Conservation (phyloP, 768 basidiomycete genomes). For the Coprinellus aureogranulatus region DNA sequence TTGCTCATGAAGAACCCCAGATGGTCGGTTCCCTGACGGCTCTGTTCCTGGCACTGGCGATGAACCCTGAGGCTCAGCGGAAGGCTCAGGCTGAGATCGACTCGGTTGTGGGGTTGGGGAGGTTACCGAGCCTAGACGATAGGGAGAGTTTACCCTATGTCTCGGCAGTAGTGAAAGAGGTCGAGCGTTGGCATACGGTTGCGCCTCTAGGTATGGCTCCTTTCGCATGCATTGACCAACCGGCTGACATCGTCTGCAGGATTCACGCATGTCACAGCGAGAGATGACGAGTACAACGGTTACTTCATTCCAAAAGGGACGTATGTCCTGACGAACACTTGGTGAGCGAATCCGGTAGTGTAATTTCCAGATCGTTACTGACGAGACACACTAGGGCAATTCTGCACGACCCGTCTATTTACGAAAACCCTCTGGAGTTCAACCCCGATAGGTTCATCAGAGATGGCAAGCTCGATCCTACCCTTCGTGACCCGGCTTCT, state of each 20-base stretch:
- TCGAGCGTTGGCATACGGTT: conserved; percentile 32
- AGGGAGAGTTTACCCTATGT: conserved; percentile 30
- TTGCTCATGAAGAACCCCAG: conserved; percentile 3
- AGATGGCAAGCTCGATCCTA: conserved; percentile 15
- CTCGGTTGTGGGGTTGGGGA: conserved; percentile 24
- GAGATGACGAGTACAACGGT: conserved; percentile 2
- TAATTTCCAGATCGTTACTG: neutral
- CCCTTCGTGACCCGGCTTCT: conserved; percentile 22
- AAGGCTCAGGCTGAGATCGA: conserved; percentile 39
- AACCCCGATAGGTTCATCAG: conserved; percentile 8
- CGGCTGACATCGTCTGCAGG: neutral
- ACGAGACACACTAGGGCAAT: neutral
- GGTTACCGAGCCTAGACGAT: conserved; percentile 36
- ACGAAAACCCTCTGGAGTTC: neutral
- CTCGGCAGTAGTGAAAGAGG: conserved; percentile 34
- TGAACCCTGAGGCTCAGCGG: conserved; percentile 32
- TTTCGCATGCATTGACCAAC: neutral
- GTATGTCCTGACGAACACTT: neutral
- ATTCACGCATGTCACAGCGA: neutral
- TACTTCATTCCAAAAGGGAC: conserved; percentile 6
- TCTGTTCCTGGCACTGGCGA: conserved; percentile 35
- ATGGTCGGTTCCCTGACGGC: conserved; percentile 30
- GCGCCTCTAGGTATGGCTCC: conserved; percentile 29
- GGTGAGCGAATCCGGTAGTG: neutral
- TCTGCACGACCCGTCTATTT: neutral